phyloP scores from a whole-genome alignment of 2,329 filamentous ascomycete species.

The Calonectria henricotiae region DNA sequence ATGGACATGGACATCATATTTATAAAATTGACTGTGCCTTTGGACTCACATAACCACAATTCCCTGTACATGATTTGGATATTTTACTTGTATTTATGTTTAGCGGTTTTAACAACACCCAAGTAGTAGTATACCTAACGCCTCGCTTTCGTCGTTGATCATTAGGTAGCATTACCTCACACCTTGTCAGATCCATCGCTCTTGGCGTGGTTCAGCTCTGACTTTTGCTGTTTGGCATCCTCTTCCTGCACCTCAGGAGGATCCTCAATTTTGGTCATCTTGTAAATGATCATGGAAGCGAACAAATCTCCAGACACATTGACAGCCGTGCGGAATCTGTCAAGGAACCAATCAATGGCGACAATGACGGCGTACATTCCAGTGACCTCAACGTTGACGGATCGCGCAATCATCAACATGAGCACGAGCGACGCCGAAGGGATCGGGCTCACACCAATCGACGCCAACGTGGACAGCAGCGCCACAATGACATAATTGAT shows the following conservation, averaged over 20 bases:
- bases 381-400: conserved; percentile 63
- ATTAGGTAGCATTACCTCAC: conserved; percentile 20
- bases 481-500: conserved; percentile 67
- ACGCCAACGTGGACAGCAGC: conserved; percentile 67
- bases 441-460: conserved; percentile 70
- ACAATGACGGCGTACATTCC: conserved; percentile 70
- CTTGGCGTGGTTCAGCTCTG: conserved; percentile 33
- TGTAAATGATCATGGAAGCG: conserved; percentile 48
- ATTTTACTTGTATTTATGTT: background rate
- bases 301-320: conserved; percentile 70
- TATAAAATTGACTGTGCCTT: no score
- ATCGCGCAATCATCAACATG: conserved; percentile 67
- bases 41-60: no score
- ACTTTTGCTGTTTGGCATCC: conserved; percentile 37
- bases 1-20: no score
- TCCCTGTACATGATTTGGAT: background rate
- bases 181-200: conserved; percentile 44
- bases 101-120: background rate
- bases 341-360: conserved; percentile 72
- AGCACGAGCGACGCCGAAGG: conserved; percentile 69
- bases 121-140: conserved; percentile 36
- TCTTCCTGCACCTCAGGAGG: conserved; percentile 43
- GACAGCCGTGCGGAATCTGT: conserved; percentile 68
- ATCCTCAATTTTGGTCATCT: conserved; percentile 50
- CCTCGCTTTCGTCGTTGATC: background rate